Conservation (phyloP, 805 yeast genomes). For the Yamadazyma kitorensis region DNA sequence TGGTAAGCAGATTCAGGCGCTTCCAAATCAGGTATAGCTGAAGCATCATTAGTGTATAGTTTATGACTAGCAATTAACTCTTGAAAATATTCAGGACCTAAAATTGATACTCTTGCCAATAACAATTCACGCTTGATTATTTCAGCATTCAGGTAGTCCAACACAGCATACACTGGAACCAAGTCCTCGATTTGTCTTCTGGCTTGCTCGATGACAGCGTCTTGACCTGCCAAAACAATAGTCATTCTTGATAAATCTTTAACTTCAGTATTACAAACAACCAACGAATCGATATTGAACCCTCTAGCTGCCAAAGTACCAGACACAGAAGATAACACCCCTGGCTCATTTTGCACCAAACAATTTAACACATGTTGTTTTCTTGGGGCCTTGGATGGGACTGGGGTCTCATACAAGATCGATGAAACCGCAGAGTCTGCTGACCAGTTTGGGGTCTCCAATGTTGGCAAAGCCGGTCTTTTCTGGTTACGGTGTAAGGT, state of each 20-base stretch:
- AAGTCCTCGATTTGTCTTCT: conserved; percentile 96
- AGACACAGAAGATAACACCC: conserved; percentile 89
- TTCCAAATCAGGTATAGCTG: conserved; percentile 41
- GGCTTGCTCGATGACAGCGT: conserved; percentile 96
- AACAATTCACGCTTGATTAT: conserved; percentile 89
- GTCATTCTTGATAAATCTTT: conserved; percentile 96
- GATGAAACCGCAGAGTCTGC: conserved; percentile 97
- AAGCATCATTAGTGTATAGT: conserved; percentile 38
- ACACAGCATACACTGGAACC: conserved; percentile 97
- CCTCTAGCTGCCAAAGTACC: conserved; percentile 98
- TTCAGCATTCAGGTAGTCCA: conserved; percentile 88
- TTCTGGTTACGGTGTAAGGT: conserved; percentile 81
- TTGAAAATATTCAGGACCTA: conserved; percentile 98
- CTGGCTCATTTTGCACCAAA: conserved; percentile 97
- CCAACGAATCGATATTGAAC: conserved; percentile 95
- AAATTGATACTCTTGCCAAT: conserved; percentile 84
- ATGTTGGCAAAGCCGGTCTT: conserved; percentile 88
- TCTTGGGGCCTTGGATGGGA: conserved; percentile 56
- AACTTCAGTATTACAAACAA: conserved; percentile 95
- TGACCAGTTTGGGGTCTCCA: conserved; percentile 92
- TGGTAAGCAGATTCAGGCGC: conserved; percentile 58
- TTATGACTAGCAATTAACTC: conserved; percentile 87
- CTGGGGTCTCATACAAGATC: conserved; percentile 88
- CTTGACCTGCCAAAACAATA: conserved; percentile 89
- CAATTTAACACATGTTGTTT: conserved; percentile 93